phyloP scores from a whole-genome alignment of 441 rosid species.

The Geranium incanum region DNA sequence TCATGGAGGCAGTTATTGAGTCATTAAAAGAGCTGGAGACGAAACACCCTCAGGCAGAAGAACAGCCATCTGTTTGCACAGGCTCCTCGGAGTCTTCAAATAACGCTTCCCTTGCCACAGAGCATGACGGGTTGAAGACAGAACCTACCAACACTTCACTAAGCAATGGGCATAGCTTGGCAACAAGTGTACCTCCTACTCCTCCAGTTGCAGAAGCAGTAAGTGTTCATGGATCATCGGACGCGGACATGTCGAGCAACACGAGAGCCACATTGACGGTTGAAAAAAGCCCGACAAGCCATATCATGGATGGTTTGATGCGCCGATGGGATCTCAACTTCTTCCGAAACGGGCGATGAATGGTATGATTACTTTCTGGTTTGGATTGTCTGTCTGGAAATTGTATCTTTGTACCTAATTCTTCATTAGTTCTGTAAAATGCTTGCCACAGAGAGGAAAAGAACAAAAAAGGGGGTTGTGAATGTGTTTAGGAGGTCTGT shows the following conservation, averaged over 20 bases:
- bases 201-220: conserved; percentile 25
- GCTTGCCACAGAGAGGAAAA: not conserved
- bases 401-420: not conserved
- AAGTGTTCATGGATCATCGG: conserved; percentile 32
- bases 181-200: conserved; percentile 24
- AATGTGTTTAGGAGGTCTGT: not conserved
- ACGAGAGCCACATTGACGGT: conserved; percentile 77
- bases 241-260: conserved; percentile 51
- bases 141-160: conserved; percentile 25
- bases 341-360: conserved; percentile 31
- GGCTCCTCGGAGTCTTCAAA: conserved; percentile 25
- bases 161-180: conserved; percentile 19
- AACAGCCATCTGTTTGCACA: conserved; percentile 26
- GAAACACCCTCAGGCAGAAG: conserved; percentile 32
- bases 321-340: conserved; percentile 81
- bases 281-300: conserved; percentile 52
- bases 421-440: not conserved
- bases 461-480: not conserved
- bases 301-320: conserved; percentile 73
- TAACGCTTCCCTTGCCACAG: conserved; percentile 23
- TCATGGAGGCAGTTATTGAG: conserved; percentile 76
- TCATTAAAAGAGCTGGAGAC: conserved; percentile 64
- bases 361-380: not conserved
- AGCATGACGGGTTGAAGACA: conserved; percentile 25
- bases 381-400: not conserved